Base-by-base conservation (phyloP, 306 rosid species). In the Ochetophila trinervis region DNA sequence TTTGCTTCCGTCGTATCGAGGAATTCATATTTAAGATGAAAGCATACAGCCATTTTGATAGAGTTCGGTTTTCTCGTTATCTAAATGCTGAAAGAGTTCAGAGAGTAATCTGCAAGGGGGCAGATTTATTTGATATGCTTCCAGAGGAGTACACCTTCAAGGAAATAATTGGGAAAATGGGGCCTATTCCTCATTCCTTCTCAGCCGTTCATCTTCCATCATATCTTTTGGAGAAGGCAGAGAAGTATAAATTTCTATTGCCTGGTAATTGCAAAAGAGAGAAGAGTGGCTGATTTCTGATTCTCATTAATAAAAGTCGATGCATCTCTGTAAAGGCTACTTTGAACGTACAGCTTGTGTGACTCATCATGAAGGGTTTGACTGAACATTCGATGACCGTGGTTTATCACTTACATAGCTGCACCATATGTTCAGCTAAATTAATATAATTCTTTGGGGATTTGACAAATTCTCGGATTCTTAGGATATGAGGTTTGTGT, bases 141-240 rank as follows among this genome's bases (percentile, higher is more conserved):
- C 99, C 99, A 0, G 99, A 93, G 75, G 99, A 93, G 77, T 93
- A 93, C 84, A 90, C 91, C 32, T 93, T 93, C 86, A 90, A 73
- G 83, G 99, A 90, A 57, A 93, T 93, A 60, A 90, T 93, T 9
- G 89, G 99, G 54, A 93, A 93, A 85, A 86, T 93, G 99, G 99
- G 99, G 40, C 95, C 99, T 1, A 86, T 93, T 78, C 97, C 99
- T 44, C 99, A 83, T 79, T 87, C 99, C 48, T 90, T 72, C 78
- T 93, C 99, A 37, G 99, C 96, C 15, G 99, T 93, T 71, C 94
- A 93, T 80, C 91, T 93, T 53, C 99, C 99, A 18, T 85, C 99
- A 17, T 84, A 74, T 73, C 94, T 93, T 66, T 77, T 93, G 51
- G 97, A 93, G 84, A 86, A 86, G 67, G 85, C 90, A 14, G 90